Base-by-base conservation (phyloP, 2,329 filamentous ascomycete genomes). In the Hypoxylon sp. region DNA sequence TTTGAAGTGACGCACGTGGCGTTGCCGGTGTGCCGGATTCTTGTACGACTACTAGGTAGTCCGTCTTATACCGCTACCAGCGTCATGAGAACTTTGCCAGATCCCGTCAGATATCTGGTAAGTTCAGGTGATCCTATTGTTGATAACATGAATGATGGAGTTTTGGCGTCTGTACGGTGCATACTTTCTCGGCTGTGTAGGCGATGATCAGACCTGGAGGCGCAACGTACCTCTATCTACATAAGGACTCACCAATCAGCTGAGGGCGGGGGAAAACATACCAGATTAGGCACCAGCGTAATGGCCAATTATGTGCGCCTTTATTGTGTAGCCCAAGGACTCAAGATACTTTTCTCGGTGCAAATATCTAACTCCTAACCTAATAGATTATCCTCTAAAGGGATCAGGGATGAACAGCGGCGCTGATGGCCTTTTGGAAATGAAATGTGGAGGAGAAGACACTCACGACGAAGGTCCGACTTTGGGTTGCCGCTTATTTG, bases 271-370 rank as follows among this genome's bases (percentile, higher is more conserved):
- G 63, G 13, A 51, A 51, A 27, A 20, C 14, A 33, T n/a, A 37
- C 8, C 11, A 5, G 42, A 55, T 66, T 44, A 61, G 63, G 56
- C 63, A 66, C 11, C 57, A 49, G 58, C 10, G 57, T 55, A 35
- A 22, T 14, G 42, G n/a, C 56, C 56, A 61, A 65, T 65, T 50
- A 33, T 30, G 25, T 60, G 17, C 31, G 8, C 10, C 8, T 17
- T 50, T 37, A 11, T 8, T 17, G n/a, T 10, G 42, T 14, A 31
- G 35, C 42, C 33, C 13, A 2, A 49, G 5, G 33, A 46, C 27
- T 27, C 20, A 11, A 31, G 13, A 44, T 30, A 22, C 25, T 42
- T 13, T 27, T 22, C 46, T 49, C 11, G 5, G 37, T 44, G 11
- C 27, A 3, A 8, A 40, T 35, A 40, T 25, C 5, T 22, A 7